These are phyloP conservation scores for Claviceps sorghi DNA, from an alignment of 2,329 filamentous ascomycete species.

Conservation along the genomic window DNA sequence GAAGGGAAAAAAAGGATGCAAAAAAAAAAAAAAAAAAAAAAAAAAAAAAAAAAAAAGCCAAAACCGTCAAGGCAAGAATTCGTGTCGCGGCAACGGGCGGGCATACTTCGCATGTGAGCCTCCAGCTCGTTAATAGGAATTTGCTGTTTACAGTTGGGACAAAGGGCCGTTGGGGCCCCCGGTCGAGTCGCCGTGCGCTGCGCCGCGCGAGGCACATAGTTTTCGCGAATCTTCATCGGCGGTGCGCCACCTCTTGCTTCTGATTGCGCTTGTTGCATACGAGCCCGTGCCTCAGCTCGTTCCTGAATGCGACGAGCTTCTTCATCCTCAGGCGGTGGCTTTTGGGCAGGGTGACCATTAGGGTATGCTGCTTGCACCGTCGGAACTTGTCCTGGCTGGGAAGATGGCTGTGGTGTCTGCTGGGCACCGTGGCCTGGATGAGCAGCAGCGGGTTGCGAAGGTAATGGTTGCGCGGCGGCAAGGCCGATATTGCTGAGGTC, in stretches of 20 bases:
- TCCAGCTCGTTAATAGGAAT: conserved; percentile 80
- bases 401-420: conserved; percentile 16
- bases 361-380: conserved; percentile 20
- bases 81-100: neutral
- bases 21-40: neutral
- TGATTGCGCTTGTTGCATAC: conserved; percentile 64
- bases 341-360: conserved; percentile 16
- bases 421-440: conserved; percentile 29
- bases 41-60: neutral
- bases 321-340: conserved; percentile 41
- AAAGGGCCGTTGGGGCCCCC: conserved; percentile 55
- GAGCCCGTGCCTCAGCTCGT: conserved; percentile 41
- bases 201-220: conserved; percentile 78
- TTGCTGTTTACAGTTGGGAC: conserved; percentile 84
- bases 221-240: conserved; percentile 81
- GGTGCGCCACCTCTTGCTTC: conserved; percentile 54
- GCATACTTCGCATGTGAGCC: conserved; percentile 74
- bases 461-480: conserved; percentile 19
- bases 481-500: conserved; percentile 36
- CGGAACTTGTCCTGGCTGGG: conserved; percentile 22
- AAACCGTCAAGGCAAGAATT: neutral
- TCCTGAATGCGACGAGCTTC: conserved; percentile 50
- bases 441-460: conserved; percentile 28
- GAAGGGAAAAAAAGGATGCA: too few relatives aligned
- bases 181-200: conserved; percentile 54